Percentiles rank a stretch among this genome's conserved stretches.
These are phyloP conservation scores for Colletotrichum cordylinicola DNA, from an alignment of 2,329 filamentous ascomycete genomes.

Conservation along the genomic window DNA sequence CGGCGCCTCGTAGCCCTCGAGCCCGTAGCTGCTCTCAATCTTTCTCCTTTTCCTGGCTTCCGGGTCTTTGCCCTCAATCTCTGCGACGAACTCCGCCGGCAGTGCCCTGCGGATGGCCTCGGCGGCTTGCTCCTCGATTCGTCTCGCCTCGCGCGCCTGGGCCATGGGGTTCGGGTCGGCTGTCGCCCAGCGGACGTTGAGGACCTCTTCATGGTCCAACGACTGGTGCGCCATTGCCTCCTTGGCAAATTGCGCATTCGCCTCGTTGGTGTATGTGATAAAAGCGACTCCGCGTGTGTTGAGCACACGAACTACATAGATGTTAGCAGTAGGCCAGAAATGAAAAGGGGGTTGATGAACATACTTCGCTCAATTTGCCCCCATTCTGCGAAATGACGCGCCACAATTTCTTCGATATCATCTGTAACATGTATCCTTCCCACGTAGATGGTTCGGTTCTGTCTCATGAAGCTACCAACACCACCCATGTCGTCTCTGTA, in stretches of 20 bases:
- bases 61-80: conserved; percentile 90
- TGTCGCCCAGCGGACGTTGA: conserved; percentile 97
- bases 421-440: conserved; percentile 94
- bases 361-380: conserved; percentile 82
- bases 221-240: conserved; percentile 96
- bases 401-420: conserved; percentile 95
- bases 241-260: conserved; percentile 79
- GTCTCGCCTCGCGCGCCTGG: conserved; percentile 86
- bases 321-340: not conserved
- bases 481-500: conserved; percentile 98
- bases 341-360: conserved; percentile 17
- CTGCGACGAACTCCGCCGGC: conserved; percentile 88
- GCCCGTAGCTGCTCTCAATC: conserved; percentile 85
- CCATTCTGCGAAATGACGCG: conserved; percentile 96
- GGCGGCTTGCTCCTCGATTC: conserved; percentile 94
- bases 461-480: conserved; percentile 89
- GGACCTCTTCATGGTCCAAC: conserved; percentile 87
- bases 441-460: conserved; percentile 93
- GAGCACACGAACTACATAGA: conserved; percentile 69
- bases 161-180: conserved; percentile 95
- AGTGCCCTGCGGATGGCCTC: conserved; percentile 89
- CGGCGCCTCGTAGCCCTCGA: conserved; percentile 91
- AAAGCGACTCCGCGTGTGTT: conserved; percentile 92
- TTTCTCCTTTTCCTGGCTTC: conserved; percentile 88
- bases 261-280: conserved; percentile 91